Base-by-base conservation (phyloP, 495 filamentous ascomycete genomes). In the Penicillium turbatum region DNA sequence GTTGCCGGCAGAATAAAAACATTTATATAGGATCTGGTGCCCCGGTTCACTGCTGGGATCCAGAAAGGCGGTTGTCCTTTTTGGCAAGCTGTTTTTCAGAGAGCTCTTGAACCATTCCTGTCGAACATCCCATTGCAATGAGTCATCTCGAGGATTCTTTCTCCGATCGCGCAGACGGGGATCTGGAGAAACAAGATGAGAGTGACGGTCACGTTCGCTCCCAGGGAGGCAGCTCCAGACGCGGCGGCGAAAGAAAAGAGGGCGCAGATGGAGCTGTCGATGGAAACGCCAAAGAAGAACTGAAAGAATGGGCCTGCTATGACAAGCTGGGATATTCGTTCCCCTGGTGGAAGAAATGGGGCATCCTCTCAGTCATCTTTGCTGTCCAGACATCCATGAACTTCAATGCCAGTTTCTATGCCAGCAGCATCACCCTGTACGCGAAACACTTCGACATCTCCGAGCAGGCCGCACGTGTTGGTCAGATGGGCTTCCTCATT, bases 381-480 rank as follows among this genome's bases (percentile, higher is more conserved):
- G 65, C 79, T 19, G 84, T 92, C 11, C 88, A 92, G 60, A 79
- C 82, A 15, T 90, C 87, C 2, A 92, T 92, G 88, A 92, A 92
- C 73, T 88, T 89, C 76, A 91, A 90, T 72, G 85, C 86, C 17
- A 83, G 80, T 40, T 76, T 89, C 11, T 90, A 88, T 67, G 79
- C 82, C 21, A 88, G 88, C 64, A 86, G 79, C 29, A 67, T 89
- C 34, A 59, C 47, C 0, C 81, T 82, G 6, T 83, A 90, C 53
- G 72, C 82, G 6, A 71, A 81, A 29, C 69, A 86, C 32, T 91
- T 87, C 65, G 30, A 68, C 11, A 80, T 90, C 53, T 82, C 80
- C 53, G 70, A 72, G 32, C 84, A 88, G 60, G 79, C 79, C 0
- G 87, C 86, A 5, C 79, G 87, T 11, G 65, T 78, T 15, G 86